A percentile compares a stretch with the other conserved stretches of the same genome.
Conservation (phyloP, 441 rosid genomes). For the Erodium trifolium region DNA sequence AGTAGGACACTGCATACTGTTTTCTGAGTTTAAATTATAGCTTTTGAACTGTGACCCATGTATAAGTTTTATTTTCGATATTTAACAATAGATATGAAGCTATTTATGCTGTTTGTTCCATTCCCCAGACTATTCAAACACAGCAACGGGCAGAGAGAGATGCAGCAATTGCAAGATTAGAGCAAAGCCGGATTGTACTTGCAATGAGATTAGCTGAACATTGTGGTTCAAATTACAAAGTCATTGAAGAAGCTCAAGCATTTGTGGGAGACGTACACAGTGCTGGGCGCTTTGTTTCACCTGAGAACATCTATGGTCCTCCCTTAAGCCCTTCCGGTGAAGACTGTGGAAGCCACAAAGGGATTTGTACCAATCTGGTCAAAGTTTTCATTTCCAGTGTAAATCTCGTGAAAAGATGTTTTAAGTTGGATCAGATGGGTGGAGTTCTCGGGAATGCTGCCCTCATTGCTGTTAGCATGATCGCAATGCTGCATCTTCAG, state of each 20-base stretch:
- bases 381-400: constrained; percentile 44
- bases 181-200: constrained; percentile 73
- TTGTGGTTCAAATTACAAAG: constrained; percentile 67
- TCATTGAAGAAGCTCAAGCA: constrained; percentile 72
- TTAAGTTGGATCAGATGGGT: constrained; percentile 46
- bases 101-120: constrained; percentile 8
- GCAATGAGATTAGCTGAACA: constrained; percentile 75
- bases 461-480: constrained; percentile 58
- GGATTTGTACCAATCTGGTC: constrained; percentile 32
- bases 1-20: not conserved
- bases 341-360: constrained; percentile 22
- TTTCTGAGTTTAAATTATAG: not conserved
- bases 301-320: constrained; percentile 40
- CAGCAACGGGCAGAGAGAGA: constrained; percentile 86
- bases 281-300: constrained; percentile 37
- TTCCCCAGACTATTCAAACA: constrained; percentile 53
- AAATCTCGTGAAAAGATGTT: constrained; percentile 43
- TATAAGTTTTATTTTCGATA: not conserved
- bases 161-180: constrained; percentile 69
- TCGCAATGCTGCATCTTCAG: constrained; percentile 62
- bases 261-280: constrained; percentile 64
- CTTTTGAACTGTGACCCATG: not conserved
- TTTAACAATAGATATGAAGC: not conserved
- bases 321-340: constrained; percentile 26
- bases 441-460: constrained; percentile 73